These are phyloP conservation scores for Orobanche coerulescens DNA, from an alignment of 257 asterid species.

Conservation along the genomic window DNA sequence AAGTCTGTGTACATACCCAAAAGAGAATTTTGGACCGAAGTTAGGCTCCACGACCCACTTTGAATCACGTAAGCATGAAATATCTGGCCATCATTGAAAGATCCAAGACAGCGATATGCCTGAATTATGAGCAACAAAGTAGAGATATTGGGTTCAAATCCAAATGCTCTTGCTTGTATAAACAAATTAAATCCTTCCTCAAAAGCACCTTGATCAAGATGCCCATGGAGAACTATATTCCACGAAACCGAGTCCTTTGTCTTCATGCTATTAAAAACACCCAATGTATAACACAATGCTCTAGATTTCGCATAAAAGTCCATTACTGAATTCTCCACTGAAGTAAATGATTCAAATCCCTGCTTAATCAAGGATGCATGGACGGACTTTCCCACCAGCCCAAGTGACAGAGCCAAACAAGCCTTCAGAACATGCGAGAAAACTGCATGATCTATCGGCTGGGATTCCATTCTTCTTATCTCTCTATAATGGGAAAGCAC, in stretches of 20 bases:
- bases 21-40: conserved; percentile 68
- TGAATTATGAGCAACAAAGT: conserved; percentile 63
- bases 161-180: conserved; percentile 37
- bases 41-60: conserved; percentile 42
- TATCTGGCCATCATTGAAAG: conserved; percentile 33
- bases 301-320: conserved; percentile 72
- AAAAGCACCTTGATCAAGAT: conserved; percentile 37
- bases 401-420: conserved; percentile 35
- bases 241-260: conserved; percentile 68
- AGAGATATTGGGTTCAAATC: conserved; percentile 74
- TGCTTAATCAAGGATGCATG: conserved; percentile 60
- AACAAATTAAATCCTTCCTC: conserved; percentile 46
- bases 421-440: conserved; percentile 66
- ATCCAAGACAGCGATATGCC: conserved; percentile 38
- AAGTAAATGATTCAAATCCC: conserved; percentile 51
- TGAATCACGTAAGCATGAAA: conserved; percentile 54
- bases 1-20: conserved; percentile 51
- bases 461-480: conserved; percentile 32
- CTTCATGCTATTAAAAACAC: conserved; percentile 41
- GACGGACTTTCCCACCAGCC: conserved; percentile 44
- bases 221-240: conserved; percentile 67
- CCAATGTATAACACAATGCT: conserved; percentile 34
- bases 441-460: conserved; percentile 40
- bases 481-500: conserved; percentile 39
- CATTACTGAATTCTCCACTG: conserved; percentile 58